A percentile compares a stretch with the other conserved stretches of the same genome.
Conservation (phyloP, 2,329 filamentous ascomycete species). For the Albophoma yamanashiensis region DNA sequence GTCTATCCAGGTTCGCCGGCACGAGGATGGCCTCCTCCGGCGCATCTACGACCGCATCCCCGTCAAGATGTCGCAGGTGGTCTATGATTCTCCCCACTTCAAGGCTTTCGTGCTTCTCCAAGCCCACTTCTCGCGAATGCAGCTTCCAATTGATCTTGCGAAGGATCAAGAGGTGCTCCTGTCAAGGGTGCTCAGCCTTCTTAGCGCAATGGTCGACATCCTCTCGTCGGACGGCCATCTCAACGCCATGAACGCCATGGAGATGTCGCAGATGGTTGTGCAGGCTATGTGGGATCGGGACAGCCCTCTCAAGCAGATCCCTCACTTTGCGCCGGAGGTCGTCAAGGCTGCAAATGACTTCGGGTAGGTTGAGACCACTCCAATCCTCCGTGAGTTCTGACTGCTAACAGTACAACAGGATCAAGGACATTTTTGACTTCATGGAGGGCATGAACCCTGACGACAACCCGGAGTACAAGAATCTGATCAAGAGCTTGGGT, state of each 20-base stretch:
- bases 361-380: conserved; percentile 41
- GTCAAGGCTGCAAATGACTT: conserved; percentile 74
- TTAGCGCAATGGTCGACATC: conserved; percentile 90
- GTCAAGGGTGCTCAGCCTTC: conserved; percentile 71
- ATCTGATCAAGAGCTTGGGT: conserved; percentile 66
- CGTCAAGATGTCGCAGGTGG: conserved; percentile 83
- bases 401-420: conserved; percentile 36
- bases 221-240: conserved; percentile 91
- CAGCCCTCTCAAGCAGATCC: conserved; percentile 93
- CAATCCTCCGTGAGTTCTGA: not conserved
- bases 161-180: conserved; percentile 91
- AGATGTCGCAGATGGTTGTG: conserved; percentile 98
- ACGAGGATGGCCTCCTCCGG: conserved; percentile 78
- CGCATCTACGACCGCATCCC: conserved; percentile 91
- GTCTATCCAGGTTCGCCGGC: conserved; percentile 82
- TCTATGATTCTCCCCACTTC: conserved; percentile 92
- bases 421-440: conserved; percentile 94
- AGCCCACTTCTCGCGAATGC: conserved; percentile 95
- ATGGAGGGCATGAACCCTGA: conserved; percentile 98
- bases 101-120: conserved; percentile 96
- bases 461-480: conserved; percentile 73
- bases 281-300: conserved; percentile 99
- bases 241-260: conserved; percentile 97
- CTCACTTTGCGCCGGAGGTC: conserved; percentile 77
- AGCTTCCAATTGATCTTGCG: conserved; percentile 85